These are phyloP conservation scores for Coniosporium tulheliwenetii DNA, from an alignment of 2,329 filamentous ascomycete genomes.

Conservation along the genomic window DNA sequence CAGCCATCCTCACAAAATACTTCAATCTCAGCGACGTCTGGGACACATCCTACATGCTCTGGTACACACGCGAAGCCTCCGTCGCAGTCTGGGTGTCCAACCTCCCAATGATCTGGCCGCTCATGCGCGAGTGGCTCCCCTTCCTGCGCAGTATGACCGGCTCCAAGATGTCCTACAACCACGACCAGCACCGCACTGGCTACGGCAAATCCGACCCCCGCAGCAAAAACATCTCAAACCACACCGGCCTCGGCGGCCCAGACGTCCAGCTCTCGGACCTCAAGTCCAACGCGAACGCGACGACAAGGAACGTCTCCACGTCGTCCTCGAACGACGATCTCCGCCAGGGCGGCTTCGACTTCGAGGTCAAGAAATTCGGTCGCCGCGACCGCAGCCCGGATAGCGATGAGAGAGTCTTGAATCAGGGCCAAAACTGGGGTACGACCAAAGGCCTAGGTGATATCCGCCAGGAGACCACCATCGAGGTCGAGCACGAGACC, in stretches of 20 bases:
- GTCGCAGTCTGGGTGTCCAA: slow-evolving; percentile 39
- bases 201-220: not conserved
- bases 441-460: not conserved
- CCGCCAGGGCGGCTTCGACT: not conserved
- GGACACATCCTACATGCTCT: slow-evolving; percentile 24
- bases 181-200: not conserved
- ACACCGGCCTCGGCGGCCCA: not conserved
- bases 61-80: slow-evolving; percentile 38
- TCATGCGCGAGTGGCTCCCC: slow-evolving; percentile 28
- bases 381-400: no score
- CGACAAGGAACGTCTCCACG: not conserved
- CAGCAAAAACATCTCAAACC: not conserved
- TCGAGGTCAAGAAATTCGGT: not conserved
- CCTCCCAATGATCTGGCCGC: slow-evolving; percentile 36
- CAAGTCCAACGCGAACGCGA: not conserved
- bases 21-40: slow-evolving; percentile 30
- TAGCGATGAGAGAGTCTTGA: not conserved
- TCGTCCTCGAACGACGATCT: no score
- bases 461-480: not conserved
- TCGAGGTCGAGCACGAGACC: slow-evolving; percentile 1
- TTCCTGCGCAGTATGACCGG: slow-evolving; percentile 9
- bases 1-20: slow-evolving; percentile 31
- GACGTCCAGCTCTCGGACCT: not conserved
- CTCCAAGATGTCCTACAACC: not conserved
- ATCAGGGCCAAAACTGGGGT: not conserved